Conservation (phyloP, 1,139 yeast species). For the Geotrichum histeridarum region DNA sequence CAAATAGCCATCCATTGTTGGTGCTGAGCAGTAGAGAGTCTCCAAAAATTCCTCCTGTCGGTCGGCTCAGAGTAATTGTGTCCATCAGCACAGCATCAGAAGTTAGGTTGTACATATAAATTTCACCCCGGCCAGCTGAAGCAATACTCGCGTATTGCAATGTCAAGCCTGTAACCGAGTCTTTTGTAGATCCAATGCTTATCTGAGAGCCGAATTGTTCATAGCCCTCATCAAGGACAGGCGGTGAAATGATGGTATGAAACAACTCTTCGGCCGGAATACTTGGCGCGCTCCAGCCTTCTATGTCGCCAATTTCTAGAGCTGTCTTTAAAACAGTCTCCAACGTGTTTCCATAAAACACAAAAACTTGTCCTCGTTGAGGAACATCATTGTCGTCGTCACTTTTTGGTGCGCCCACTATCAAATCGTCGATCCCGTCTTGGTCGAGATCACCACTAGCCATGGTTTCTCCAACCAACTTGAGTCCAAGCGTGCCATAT, state of each 20-base stretch:
- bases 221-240: conserved; percentile 19
- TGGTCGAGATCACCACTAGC: conserved; percentile 36
- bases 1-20: conserved; percentile 28
- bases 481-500: conserved; percentile 42
- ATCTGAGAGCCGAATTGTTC: conserved; percentile 31
- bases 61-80: background rate
- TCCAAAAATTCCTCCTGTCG: conserved; percentile 29
- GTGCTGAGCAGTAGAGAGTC: conserved; percentile 28
- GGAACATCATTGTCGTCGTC: conserved; percentile 30
- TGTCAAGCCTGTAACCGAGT: conserved; percentile 23
- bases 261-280: conserved; percentile 23
- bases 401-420: conserved; percentile 44
- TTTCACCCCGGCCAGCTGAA: conserved; percentile 31
- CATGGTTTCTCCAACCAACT: conserved; percentile 37
- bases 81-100: background rate
- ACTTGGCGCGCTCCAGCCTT: conserved; percentile 40
- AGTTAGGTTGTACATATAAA: conserved; percentile 27
- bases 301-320: conserved; percentile 24
- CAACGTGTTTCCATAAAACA: conserved; percentile 38
- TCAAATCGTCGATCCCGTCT: conserved; percentile 41
- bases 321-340: conserved; percentile 18
- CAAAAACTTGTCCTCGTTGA: conserved; percentile 44
- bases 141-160: conserved; percentile 27
- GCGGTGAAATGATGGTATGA: conserved; percentile 13
- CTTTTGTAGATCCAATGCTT: conserved; percentile 19